Base-by-base conservation (phyloP, 2,329 filamentous ascomycete species). In the Orbilia oligospora region DNA sequence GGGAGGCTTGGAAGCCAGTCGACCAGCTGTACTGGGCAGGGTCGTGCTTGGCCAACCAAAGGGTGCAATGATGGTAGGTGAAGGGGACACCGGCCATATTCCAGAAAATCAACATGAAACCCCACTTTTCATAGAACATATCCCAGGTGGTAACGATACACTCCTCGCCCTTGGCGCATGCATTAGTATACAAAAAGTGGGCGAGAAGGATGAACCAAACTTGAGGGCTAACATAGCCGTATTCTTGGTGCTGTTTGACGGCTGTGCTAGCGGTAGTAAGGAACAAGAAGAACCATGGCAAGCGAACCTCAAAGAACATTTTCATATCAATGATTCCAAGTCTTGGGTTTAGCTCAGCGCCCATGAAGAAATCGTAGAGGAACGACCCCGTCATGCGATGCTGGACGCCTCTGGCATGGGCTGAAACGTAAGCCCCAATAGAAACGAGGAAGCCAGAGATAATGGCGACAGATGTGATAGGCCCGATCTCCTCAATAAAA, bases 51-150 rank as follows among this genome's bases (percentile, higher is more conserved):
- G 93, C 93, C 64, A 97, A 88, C 86, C 92, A 97, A 82, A 97
- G 90, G 61, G 92, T 95, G 88, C 92, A 96, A 87, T 97, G 94
- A 87, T 93, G 97, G 88, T 97, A 97, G 69, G 91, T 94, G 66
- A 97, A 88, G 14, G 94, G 94, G 27, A 97, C 94, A 81, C 94
- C 94, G 56, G 94, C 93, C 84, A 97, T 87, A 85, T 97, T 97
- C 94, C 94, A 97, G 89, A 97, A 97, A 85, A 97, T 97, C 81
- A 97, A 89, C 94, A 97, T 97, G 87, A 97, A 97, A 66, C 94
- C 94, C 90, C 93, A 94, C 86, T 97, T 97, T 87, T 97, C 94
- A 82, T 93, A 95, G 87, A 97, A 97, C 91, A 97, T 97, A 83
- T 97, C 94, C 91, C 94, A 97, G 63, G 93, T 96, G 8, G 92